Evolutionary conservation across 2,329 filamentous ascomycete species (phyloP), one percentile per base, ranked within the genome.

Genomic region (Paecilomyces sp.): DNA sequence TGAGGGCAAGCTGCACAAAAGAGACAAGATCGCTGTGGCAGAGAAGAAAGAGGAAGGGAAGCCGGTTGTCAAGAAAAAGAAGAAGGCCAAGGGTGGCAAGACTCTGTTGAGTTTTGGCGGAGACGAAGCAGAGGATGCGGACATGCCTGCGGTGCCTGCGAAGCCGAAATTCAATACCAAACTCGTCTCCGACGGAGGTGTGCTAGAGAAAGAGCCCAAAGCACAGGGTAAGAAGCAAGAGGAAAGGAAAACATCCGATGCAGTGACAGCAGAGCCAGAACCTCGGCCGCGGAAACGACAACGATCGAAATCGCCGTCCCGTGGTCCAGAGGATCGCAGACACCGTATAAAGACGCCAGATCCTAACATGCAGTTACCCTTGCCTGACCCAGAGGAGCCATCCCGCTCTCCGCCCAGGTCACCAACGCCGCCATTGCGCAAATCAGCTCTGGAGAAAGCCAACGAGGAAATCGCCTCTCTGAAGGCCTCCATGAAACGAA

Each of bases 151-250:
- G 34, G 70, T 72, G 51, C 70, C 75, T 1, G 67, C 71, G 31
- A 81, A 80, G 59, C 76, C 78, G 13, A 81, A 80, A 61, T 81
- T 80, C 68, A 81, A 81, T 60, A 74, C 78, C 22, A 74, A 69
- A 7, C 68, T 81, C 3, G 75, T 81, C 41, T 68, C 70, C 11
- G 76, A 74, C 57, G 67, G 65, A 12, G 67, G 67, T 34, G 65
- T 61, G 13, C 57, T 63, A 4, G 60, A 57, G 18, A 24, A 61
- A 55, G 63, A 67, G 24, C 57, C 56, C 12, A 62, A 60, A 22
- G 12, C 56, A 18, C 61, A 15, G 34, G 52, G 30, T n/a, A 57
- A 55, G 54, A 62, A 52, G 57, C 57, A 63, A 59, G 56, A 54
- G 55, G 22, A 41, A 61, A 11, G 61, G 63, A 55, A 54, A 62